These are phyloP conservation scores for Raphanus sativus DNA, from an alignment of 345 rosid genomes.

Conservation along the genomic window DNA sequence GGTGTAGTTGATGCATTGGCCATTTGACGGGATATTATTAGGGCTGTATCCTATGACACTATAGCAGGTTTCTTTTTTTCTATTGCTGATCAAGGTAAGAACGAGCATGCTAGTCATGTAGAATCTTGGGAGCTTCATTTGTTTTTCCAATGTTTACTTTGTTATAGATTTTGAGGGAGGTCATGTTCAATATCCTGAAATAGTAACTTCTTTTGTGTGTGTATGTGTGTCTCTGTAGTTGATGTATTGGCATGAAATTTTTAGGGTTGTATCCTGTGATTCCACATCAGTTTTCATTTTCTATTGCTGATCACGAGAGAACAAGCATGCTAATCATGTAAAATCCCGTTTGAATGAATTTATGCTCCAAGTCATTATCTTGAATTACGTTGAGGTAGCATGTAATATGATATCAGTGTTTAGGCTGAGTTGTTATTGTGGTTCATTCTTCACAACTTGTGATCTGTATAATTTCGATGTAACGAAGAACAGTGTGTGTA, in stretches of 20 bases:
- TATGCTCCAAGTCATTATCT: not conserved
- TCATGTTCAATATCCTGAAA: no score
- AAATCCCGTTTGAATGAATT: not conserved
- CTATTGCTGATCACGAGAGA: not conserved
- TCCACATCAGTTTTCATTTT: not conserved
- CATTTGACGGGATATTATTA: no score
- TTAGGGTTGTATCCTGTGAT: not conserved
- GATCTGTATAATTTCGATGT: not conserved
- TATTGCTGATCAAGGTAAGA: no score
- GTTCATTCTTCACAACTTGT: not conserved
- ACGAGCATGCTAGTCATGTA: no score
- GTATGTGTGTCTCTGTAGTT: no score
- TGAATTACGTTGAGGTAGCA: not conserved
- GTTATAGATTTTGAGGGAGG: no score
- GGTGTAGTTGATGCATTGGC: not conserved
- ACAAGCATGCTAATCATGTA: constrained; percentile 9
- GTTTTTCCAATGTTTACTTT: no score
- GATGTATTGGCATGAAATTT: not conserved
- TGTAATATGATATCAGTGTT: not conserved
- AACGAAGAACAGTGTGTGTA: not conserved
- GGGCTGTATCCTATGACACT: no score
- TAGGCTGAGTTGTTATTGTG: not conserved
- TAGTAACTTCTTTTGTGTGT: no score
- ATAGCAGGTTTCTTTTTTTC: no score
- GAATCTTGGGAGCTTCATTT: no score